Base-by-base conservation (phyloP, 441 rosid genomes). In the Biscutella laevigata region DNA sequence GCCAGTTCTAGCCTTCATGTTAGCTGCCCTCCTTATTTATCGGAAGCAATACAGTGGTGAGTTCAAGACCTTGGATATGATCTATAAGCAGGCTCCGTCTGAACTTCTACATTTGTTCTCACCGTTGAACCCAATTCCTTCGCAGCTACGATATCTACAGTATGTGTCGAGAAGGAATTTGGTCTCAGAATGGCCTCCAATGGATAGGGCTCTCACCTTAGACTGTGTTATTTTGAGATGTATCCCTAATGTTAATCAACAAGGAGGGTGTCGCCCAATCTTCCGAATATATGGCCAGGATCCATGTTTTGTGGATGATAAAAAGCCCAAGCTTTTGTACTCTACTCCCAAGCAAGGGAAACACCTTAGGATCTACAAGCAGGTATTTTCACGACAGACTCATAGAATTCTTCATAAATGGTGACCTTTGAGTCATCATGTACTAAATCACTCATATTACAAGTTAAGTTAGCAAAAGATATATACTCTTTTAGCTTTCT, bases 181-280 rank as follows among this genome's bases (percentile, higher is more conserved):
- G 59, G 86, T 75, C 68, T 64, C 87, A n/a, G 83, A 88, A 59
- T 91, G 96, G 98, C 98, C 98, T 64, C 95, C 95, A 11, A 28
- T 72, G 61, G 89, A 85, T 65, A 77, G 91, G 71, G 94, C 84
- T 60, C 91, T 91, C 61, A 77, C 77, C 62, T 56, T 83, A 85
- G 98, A 88, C 63, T 88, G 98, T 46, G 62, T 88, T 58, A 88
- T 91, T 39, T 72, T 91, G 43, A 82, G 96, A 67, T 75, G 52
- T 62, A 74, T 83, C 62, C 98, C 95, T 41, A 70, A 82, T 68
- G 75, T 83, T 62, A 83, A 71, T 52, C 81, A 78, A 34, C 77
- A 76, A 46, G 95, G 87, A 43, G 96, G 98, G 3, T 88, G 79
- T 53, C 73, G 88, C 62, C 98, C 98, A 12, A 66, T 83, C 22